Evolutionary conservation across 164 flowering plant species (phyloP).

Genomic region (Stephania japonica): DNA sequence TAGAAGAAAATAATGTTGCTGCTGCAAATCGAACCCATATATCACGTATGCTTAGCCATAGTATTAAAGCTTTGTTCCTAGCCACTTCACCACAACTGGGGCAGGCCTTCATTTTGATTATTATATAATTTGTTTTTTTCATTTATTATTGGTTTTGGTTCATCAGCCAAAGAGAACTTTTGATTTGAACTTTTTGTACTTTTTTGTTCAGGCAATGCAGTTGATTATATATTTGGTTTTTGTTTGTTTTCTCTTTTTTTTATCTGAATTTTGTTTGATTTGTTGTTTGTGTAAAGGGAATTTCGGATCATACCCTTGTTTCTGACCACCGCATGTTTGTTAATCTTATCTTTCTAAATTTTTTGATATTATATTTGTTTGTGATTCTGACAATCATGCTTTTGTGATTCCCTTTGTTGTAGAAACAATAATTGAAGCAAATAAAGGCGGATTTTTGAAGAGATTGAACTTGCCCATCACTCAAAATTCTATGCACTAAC

Average conservation of each 20-base stretch:
- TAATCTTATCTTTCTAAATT: not conserved
- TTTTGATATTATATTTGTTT: not conserved
- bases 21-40: no score
- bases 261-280: not conserved
- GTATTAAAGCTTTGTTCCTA: no score
- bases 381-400: not conserved
- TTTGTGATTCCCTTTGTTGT: not conserved
- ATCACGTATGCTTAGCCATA: no score
- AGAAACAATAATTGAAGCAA: not conserved
- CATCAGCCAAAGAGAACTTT: not conserved
- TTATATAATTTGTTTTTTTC: not conserved
- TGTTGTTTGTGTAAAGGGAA: not conserved
- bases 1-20: no score
- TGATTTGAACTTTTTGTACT: not conserved
- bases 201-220: not conserved
- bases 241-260: not conserved
- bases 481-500: not conserved
- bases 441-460: not conserved
- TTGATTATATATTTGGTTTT: not conserved
- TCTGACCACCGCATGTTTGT: not conserved
- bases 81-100: no score
- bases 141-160: not conserved
- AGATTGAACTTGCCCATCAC: not conserved
- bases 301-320: not conserved
- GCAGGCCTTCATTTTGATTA: not conserved